Conservation (phyloP, 768 basidiomycete genomes). For the Cubamyces lactineus region DNA sequence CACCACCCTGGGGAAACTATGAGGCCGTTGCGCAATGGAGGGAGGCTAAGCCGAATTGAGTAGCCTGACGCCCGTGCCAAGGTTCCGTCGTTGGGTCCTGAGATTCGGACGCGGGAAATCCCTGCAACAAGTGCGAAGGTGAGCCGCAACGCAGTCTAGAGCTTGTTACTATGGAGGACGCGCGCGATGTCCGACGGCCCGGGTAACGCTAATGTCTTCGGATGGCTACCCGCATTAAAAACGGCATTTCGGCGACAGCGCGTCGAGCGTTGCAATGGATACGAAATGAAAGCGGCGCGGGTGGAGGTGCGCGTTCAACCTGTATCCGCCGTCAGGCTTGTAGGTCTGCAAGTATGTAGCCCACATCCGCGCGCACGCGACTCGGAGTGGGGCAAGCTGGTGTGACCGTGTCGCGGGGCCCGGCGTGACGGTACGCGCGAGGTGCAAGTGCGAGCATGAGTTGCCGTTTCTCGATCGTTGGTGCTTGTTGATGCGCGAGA, state of each 20-base stretch:
- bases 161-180: constrained; percentile 24
- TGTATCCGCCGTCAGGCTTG: not conserved
- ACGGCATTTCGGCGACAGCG: constrained; percentile 16
- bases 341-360: not conserved
- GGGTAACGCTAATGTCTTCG: constrained; percentile 18
- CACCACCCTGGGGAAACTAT: constrained; percentile 24
- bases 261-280: constrained; percentile 12
- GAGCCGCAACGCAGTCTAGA: constrained; percentile 23
- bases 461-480: constrained; percentile 18
- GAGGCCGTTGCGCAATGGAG: constrained; percentile 25
- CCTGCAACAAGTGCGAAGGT: constrained; percentile 16
- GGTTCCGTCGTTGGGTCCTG: constrained; percentile 19
- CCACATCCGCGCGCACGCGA: not conserved
- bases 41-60: constrained; percentile 21
- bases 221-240: constrained; percentile 19
- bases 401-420: constrained; percentile 11
- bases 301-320: not conserved
- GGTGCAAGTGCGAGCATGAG: constrained; percentile 5
- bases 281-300: constrained; percentile 1
- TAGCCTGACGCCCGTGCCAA: constrained; percentile 23
- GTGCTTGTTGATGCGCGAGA: constrained; percentile 21
- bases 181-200: constrained; percentile 22
- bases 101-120: constrained; percentile 19
- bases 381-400: not conserved
- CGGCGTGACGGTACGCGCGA: constrained; percentile 2